Conservation (phyloP, 306 rosid genomes). For the Sesbania bispinosa region DNA sequence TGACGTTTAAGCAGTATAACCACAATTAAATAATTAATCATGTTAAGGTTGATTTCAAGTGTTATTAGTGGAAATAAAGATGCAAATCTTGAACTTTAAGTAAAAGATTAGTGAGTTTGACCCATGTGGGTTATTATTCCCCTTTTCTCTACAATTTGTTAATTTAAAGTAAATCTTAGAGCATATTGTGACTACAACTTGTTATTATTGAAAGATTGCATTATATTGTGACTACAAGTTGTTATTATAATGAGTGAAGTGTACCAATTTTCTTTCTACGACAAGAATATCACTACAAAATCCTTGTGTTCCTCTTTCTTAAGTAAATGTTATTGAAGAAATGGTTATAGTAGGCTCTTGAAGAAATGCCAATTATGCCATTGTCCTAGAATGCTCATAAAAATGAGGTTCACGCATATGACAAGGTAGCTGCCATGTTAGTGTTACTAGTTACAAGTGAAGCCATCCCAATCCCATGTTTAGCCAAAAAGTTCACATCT, state of each 20-base stretch:
- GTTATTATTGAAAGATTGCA: conserved; percentile 8
- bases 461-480: background rate
- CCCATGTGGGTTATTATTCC: background rate
- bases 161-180: background rate
- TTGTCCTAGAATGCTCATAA: background rate
- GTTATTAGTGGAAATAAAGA: background rate
- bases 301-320: background rate
- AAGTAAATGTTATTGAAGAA: background rate
- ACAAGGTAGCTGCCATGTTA: background rate
- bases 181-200: background rate
- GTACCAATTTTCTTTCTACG: background rate
- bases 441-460: background rate
- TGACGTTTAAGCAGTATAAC: background rate
- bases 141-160: conserved; percentile 18
- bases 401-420: background rate
- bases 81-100: background rate
- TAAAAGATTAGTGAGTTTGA: conserved; percentile 7
- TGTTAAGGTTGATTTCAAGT: conserved; percentile 20
- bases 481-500: conserved; percentile 17
- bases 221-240: conserved; percentile 6
- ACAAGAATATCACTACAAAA: background rate
- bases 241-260: background rate
- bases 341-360: background rate
- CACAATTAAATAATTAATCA: conserved; percentile 18
- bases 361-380: background rate